Evolutionary conservation across 257 asterid species (phyloP), one percentile per base, ranked within the genome.

Genomic region (Nicotiana attenuata): DNA sequence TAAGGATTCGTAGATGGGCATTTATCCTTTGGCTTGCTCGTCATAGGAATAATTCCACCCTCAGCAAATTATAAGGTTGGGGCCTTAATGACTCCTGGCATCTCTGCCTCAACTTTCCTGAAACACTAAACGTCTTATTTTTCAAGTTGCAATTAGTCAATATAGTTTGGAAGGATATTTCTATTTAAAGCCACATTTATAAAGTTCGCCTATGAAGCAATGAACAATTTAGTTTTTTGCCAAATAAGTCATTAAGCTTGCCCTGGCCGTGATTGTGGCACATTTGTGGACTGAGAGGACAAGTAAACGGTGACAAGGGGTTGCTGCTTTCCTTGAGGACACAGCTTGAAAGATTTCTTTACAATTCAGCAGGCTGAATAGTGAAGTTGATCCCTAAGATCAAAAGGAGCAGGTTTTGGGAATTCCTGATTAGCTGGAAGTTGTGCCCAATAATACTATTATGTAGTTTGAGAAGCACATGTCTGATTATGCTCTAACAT

Each of bases 231-330:
- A 20, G 3, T 71, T 45, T 41, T 45, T 71, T 10, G 35, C 78
- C 24, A 13, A 45, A 45, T 22, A 57, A n/a, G 24, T 13, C 19
- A 41, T 5, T 41, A 22, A 45, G 7, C 60, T 71, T 71, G 20
- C 60, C 78, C 59, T 50, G 20, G 20, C 35, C 60, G 7, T 22
- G 31, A 38, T n/a, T 69, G 78, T 41, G 3, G 16, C 33, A 45
- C 57, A 71, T 33, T 71, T 71, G 78, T 22, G 22, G 35, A 45
- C 78, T 71, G 20, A 71, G 59, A 71, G 57, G 77, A 71, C 71
- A 14, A 28, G 71, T n/a, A 22, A 7, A 4, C 13, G 50, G 60
- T 22, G 22, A 71, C 60, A 71, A 71, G 20, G 20, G 38, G 35
- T 45, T 45, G 78, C 60, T 71, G 60, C 7, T 71, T 71, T 45